phyloP scores from a whole-genome alignment of 306 rosid species.

The Ziziphus jujuba region DNA sequence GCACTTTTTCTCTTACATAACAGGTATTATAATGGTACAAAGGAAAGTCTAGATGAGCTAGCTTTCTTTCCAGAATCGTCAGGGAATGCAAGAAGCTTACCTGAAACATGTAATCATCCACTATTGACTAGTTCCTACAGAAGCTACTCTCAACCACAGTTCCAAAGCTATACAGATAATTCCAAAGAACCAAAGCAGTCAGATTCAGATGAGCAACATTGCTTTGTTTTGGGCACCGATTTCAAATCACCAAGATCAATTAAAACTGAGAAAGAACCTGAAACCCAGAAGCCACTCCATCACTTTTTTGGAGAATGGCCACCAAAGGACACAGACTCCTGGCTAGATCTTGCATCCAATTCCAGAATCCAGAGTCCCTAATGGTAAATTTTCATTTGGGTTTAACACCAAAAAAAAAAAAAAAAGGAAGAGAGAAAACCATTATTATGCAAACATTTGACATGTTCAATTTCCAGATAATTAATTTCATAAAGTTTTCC shows the following conservation, averaged over 20 bases:
- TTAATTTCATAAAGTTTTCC: neutral
- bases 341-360: conserved; percentile 97
- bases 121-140: conserved; percentile 48
- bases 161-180: conserved; percentile 40
- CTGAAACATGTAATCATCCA: conserved; percentile 51
- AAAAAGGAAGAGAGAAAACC: too few species aligned
- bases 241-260: conserved; percentile 64
- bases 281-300: conserved; percentile 82
- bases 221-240: conserved; percentile 86
- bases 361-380: conserved; percentile 62
- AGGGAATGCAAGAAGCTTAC: conserved; percentile 48
- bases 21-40: conserved; percentile 68
- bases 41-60: conserved; percentile 71
- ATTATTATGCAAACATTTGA: too few species aligned
- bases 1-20: conserved; percentile 14
- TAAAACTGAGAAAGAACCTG: conserved; percentile 58
- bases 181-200: conserved; percentile 24
- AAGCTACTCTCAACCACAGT: conserved; percentile 52
- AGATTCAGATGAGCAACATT: conserved; percentile 48
- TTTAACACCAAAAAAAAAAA: too few species aligned
- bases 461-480: neutral
- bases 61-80: conserved; percentile 84
- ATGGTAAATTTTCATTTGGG: neutral
- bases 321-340: conserved; percentile 80
- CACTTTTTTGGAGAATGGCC: conserved; percentile 97